Conservation (phyloP, 129 eudicot species). For the Centrapalus pauciflorus region DNA sequence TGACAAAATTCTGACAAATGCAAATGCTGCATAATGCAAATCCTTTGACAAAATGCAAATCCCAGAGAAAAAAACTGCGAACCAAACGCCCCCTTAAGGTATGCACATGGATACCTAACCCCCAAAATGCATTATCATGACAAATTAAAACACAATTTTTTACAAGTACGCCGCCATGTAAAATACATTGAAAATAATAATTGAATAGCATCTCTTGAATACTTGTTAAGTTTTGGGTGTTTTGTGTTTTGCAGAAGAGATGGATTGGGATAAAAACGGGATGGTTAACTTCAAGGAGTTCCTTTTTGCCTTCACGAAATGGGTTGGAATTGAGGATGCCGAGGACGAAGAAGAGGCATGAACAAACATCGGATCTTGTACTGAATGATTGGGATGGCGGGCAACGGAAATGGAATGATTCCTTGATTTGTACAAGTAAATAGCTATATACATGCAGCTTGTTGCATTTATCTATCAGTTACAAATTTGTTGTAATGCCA, state of each 20-base stretch:
- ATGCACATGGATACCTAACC: no score
- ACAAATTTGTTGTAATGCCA: background rate
- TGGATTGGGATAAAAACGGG: conserved; percentile 92
- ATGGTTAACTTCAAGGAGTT: conserved; percentile 85
- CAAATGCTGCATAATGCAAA: no score
- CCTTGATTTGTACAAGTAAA: conserved; percentile 4
- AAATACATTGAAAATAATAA: no score
- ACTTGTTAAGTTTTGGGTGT: background rate
- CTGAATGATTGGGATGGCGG: background rate
- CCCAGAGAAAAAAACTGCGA: no score
- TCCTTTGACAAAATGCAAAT: no score
- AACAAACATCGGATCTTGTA: background rate
- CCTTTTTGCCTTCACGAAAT: conserved; percentile 70
- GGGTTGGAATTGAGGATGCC: conserved; percentile 76
- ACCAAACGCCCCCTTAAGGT: no score
- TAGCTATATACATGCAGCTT: conserved; percentile 10
- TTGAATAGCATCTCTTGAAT: background rate
- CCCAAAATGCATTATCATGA: no score
- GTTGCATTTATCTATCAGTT: background rate
- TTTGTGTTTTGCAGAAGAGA: conserved; percentile 54
- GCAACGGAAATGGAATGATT: no score
- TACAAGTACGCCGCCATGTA: no score
- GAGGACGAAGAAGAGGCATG: conserved; percentile 54
- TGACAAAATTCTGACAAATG: no score
- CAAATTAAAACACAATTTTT: no score